A percentile compares a stretch with the other conserved stretches of the same genome.
These are phyloP conservation scores for Creolimax fragrantissima DNA, from an alignment of 78 protist species.

Conservation along the genomic window DNA sequence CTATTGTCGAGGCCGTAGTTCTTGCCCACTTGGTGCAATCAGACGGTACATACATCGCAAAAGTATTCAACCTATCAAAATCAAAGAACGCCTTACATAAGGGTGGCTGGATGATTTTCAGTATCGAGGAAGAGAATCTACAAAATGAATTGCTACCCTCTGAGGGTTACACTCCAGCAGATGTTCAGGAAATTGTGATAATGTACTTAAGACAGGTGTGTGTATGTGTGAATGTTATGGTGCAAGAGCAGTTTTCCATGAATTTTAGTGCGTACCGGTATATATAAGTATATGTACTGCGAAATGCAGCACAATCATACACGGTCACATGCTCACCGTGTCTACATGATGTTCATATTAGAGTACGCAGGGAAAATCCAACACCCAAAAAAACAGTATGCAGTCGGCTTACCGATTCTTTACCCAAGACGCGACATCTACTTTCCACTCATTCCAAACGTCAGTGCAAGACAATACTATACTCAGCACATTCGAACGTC, in stretches of 20 bases:
- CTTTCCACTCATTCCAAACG: background rate
- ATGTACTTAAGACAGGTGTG: background rate
- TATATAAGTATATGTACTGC: too few species aligned
- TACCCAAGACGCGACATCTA: background rate
- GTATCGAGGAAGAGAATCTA: background rate
- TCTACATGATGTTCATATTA: too few species aligned
- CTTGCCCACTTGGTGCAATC: background rate
- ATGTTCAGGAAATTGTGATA: background rate
- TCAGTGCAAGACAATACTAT: background rate
- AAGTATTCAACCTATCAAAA: background rate
- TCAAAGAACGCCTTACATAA: background rate
- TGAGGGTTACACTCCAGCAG: background rate
- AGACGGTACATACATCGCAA: background rate
- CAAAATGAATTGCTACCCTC: background rate
- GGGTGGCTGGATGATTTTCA: background rate
- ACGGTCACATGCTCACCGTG: too few species aligned
- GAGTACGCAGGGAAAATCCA: too few species aligned
- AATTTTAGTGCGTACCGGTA: too few species aligned
- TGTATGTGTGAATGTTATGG: background rate
- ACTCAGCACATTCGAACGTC: background rate
- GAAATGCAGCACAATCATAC: too few species aligned
- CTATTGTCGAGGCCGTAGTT: background rate
- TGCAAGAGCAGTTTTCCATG: too few species aligned
- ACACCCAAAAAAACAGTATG: too few species aligned
- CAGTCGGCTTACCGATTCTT: background rate